A percentile compares a stretch with the other conserved stretches of the same genome.
Conservation (phyloP, 495 filamentous ascomycete genomes). For the Neurospora sp. region DNA sequence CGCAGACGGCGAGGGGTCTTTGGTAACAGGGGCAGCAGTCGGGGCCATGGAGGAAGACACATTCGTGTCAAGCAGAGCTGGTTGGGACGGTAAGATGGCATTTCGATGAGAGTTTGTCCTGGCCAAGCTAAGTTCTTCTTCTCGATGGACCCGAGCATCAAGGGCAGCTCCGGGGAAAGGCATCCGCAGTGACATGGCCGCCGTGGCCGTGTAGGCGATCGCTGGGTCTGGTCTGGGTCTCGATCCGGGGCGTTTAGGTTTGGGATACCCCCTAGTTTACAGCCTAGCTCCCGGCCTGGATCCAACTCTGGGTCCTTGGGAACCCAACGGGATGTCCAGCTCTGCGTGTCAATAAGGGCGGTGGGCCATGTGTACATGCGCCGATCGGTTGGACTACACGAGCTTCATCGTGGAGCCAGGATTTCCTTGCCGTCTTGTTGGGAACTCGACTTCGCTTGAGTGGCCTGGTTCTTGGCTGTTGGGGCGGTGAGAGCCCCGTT, state of each 20-base stretch:
- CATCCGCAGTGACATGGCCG: conserved; percentile 19
- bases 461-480: not conserved
- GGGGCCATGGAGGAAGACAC: conserved; percentile 5
- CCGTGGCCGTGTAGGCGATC: not conserved
- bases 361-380: not conserved
- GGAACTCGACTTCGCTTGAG: not conserved
- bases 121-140: conserved; percentile 23
- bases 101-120: conserved; percentile 13
- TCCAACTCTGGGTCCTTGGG: not conserved
- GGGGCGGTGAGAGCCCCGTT: not conserved
- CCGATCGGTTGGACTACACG: not conserved
- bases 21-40: conserved; percentile 3
- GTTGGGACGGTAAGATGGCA: conserved; percentile 1
- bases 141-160: conserved; percentile 22
- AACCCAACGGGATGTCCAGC: not conserved
- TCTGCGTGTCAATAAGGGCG: not conserved
- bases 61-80: conserved; percentile 3
- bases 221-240: not conserved
- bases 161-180: conserved; percentile 14
- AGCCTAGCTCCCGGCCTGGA: not conserved
- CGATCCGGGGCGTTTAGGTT: not conserved
- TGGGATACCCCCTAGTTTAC: not conserved
- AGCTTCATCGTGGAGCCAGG: not conserved
- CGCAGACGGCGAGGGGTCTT: conserved; percentile 3
- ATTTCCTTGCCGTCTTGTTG: not conserved